These are phyloP conservation scores for Talaromyces stipitatus DNA, from an alignment of 495 filamentous ascomycete genomes.

Conservation along the genomic window DNA sequence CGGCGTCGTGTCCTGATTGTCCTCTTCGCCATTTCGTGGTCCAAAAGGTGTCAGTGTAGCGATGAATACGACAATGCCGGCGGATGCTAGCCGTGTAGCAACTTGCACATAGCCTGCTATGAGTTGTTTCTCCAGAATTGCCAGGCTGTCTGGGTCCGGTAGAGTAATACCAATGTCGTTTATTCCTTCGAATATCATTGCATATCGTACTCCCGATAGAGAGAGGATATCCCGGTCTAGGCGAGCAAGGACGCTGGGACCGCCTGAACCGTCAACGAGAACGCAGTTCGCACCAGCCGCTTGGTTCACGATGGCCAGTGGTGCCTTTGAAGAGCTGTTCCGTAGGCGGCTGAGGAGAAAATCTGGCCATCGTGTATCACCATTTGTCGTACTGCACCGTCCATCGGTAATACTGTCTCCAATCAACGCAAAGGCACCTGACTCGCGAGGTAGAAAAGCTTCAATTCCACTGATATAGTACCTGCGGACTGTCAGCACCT, in stretches of 20 bases:
- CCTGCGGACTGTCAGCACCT: conserved; percentile 25
- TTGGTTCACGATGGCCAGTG: conserved; percentile 57
- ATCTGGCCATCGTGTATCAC: conserved; percentile 67
- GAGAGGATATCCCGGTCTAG: conserved; percentile 58
- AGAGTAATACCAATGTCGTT: conserved; percentile 60
- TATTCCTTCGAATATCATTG: conserved; percentile 65
- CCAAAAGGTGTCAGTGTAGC: conserved; percentile 66
- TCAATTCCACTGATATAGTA: conserved; percentile 56
- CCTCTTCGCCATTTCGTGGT: conserved; percentile 22
- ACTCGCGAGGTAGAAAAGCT: conserved; percentile 38
- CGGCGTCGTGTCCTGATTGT: conserved; percentile 7
- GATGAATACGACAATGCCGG: conserved; percentile 50
- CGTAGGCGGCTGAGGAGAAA: conserved; percentile 51
- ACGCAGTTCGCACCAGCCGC: conserved; percentile 69
- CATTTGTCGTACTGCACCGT: conserved; percentile 53
- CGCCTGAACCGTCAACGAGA: conserved; percentile 48
- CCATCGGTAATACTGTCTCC: conserved; percentile 75
- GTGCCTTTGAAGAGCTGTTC: conserved; percentile 30
- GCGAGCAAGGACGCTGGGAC: conserved; percentile 52
- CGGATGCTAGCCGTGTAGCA: conserved; percentile 44
- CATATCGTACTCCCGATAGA: conserved; percentile 49
- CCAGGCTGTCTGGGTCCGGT: conserved; percentile 38
- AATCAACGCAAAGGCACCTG: conserved; percentile 49
- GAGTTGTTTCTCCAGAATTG: conserved; percentile 40
- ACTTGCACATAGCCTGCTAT: conserved; percentile 53